Percentiles rank a stretch among this genome's conserved stretches.
phyloP scores from a whole-genome alignment of 371 early-diverging fungal genomes.

The Umbelopsis sp. region DNA sequence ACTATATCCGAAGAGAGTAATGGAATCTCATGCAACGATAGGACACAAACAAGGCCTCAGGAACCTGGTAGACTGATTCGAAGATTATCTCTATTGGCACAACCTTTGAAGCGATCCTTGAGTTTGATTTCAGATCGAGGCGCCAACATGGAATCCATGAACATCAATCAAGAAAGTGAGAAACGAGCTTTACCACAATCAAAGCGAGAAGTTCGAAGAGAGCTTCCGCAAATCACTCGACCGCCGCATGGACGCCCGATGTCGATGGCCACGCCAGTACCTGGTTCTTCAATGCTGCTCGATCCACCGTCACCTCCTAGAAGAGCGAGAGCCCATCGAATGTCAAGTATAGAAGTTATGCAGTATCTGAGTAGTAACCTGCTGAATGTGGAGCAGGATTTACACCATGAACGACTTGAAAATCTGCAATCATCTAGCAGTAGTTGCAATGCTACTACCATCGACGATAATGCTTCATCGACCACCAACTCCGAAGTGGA shows the following conservation, averaged over 20 bases:
- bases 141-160: conserved; percentile 3
- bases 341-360: conserved; percentile 14
- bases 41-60: background rate
- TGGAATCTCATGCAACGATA: background rate
- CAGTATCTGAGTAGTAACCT: conserved; percentile 7
- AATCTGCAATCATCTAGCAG: background rate
- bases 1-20: conserved; percentile 4
- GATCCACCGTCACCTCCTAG: background rate
- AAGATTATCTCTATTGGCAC: conserved; percentile 8
- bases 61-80: conserved; percentile 6
- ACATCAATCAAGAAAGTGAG: conserved; percentile 2
- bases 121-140: conserved; percentile 16
- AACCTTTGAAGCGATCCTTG: conserved; percentile 6
- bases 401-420: conserved; percentile 10
- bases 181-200: background rate
- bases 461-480: conserved; percentile 9
- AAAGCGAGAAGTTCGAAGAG: background rate
- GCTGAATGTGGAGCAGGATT: conserved; percentile 12
- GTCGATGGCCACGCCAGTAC: background rate
- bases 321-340: background rate
- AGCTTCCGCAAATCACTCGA: background rate
- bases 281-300: background rate
- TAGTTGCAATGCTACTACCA: background rate
- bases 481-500: background rate
- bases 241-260: background rate